phyloP scores from a whole-genome alignment of 805 yeast genomes.

The Candida alai region DNA sequence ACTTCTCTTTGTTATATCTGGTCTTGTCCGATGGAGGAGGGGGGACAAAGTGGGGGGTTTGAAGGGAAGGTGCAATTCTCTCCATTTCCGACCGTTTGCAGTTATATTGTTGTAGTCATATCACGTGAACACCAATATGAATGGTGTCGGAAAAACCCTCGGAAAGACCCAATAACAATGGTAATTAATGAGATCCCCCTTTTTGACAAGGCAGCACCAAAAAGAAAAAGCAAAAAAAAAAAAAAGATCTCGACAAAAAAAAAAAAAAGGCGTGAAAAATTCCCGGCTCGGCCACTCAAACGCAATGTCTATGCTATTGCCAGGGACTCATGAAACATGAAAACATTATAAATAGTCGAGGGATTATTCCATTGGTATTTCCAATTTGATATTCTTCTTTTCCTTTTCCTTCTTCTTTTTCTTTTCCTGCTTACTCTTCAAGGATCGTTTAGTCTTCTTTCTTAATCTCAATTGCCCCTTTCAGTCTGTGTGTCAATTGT shows the following conservation, averaged over 20 bases:
- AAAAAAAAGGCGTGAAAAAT: not conserved
- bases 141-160: constrained; percentile 1
- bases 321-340: not conserved
- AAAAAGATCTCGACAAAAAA: too few species aligned
- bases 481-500: constrained; percentile 2
- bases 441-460: constrained; percentile 6
- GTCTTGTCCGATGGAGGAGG: constrained; percentile 2
- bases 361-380: too few species aligned
- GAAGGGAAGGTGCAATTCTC: not conserved
- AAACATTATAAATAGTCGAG: constrained; percentile 4
- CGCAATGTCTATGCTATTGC: constrained; percentile 4
- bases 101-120: too few species aligned
- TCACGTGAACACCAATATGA: constrained; percentile 1
- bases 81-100: too few species aligned
- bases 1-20: not conserved
- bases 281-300: not conserved
- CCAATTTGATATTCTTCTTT: too few species aligned
- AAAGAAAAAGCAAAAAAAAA: too few species aligned
- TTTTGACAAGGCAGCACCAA: too few species aligned
- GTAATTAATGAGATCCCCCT: too few species aligned
- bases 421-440: not conserved
- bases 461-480: constrained; percentile 2
- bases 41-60: not conserved
- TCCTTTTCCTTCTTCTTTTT: constrained; percentile 1
- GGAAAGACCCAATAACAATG: too few species aligned